Conservation (phyloP, 2,329 filamentous ascomycete genomes). For the Colletotrichum sp. region DNA sequence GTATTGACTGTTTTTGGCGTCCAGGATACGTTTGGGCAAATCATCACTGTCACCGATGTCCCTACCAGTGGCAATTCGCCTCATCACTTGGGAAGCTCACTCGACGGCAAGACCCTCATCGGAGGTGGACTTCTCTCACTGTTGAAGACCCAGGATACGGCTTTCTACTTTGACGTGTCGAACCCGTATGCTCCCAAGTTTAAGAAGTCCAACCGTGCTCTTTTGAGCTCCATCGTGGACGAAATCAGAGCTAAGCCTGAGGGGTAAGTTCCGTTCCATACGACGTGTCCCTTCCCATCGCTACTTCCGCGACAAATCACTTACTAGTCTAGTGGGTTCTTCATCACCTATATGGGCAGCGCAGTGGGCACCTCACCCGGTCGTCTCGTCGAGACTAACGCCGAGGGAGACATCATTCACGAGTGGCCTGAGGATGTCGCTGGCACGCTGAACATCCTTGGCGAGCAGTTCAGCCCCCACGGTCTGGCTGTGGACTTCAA, state of each 20-base stretch:
- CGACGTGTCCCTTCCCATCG: neutral
- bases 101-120: slow-evolving; percentile 62
- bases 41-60: slow-evolving; percentile 63
- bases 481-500: slow-evolving; percentile 64
- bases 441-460: slow-evolving; percentile 60
- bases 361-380: slow-evolving; percentile 63
- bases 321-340: neutral
- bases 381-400: slow-evolving; percentile 54
- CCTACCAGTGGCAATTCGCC: slow-evolving; percentile 64
- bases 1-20: neutral
- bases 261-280: neutral
- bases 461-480: slow-evolving; percentile 66
- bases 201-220: slow-evolving; percentile 63
- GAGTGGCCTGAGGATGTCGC: slow-evolving; percentile 65
- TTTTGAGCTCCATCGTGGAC: slow-evolving; percentile 38
- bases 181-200: slow-evolving; percentile 65
- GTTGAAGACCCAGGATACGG: slow-evolving; percentile 66
- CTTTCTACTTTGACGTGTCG: slow-evolving; percentile 65
- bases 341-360: slow-evolving; percentile 60
- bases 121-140: slow-evolving; percentile 64
- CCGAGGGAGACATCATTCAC: slow-evolving; percentile 63
- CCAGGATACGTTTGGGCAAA: slow-evolving; percentile 36
- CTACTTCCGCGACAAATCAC: neutral
- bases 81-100: slow-evolving; percentile 60
- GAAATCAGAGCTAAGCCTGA: neutral